phyloP scores from a whole-genome alignment of 345 rosid genomes.

The Euphorbia pulcherrima region DNA sequence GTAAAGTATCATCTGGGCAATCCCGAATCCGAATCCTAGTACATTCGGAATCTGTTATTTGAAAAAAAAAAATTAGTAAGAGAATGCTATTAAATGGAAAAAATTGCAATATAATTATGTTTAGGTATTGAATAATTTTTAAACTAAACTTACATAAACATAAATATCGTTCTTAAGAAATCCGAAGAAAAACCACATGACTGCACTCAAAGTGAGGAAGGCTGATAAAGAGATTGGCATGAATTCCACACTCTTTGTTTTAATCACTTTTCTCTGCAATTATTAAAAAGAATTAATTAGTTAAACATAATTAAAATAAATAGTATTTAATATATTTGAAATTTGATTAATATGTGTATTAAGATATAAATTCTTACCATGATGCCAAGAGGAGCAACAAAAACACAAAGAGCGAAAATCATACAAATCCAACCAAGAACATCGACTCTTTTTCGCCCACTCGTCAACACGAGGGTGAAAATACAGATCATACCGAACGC shows the following conservation, averaged over 20 bases:
- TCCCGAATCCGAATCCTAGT: conserved; percentile 45
- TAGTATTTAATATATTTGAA: background rate
- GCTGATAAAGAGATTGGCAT: conserved; percentile 58
- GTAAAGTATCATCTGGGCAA: conserved; percentile 52
- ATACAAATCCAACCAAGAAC: conserved; percentile 80
- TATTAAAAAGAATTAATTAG: background rate
- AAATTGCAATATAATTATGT: background rate
- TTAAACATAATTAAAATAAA: too few species aligned
- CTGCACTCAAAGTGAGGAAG: conserved; percentile 49
- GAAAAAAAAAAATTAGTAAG: background rate
- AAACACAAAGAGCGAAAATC: conserved; percentile 61
- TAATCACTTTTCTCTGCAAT: conserved; percentile 75
- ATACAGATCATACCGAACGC: conserved; percentile 55
- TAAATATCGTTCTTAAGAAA: conserved; percentile 17
- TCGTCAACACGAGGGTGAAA: conserved; percentile 36
- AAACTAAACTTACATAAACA: conserved; percentile 20
- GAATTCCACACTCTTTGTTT: conserved; percentile 69
- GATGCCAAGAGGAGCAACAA: conserved; percentile 84
- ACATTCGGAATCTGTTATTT: conserved; percentile 49
- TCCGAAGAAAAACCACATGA: conserved; percentile 55
- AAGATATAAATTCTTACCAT: too few species aligned
- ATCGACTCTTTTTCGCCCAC: conserved; percentile 38
- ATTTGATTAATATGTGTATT: background rate
- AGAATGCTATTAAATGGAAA: background rate
- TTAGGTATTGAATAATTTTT: background rate